phyloP scores from a whole-genome alignment of 768 basidiomycete species.

The Rhizopogon salebrosus region DNA sequence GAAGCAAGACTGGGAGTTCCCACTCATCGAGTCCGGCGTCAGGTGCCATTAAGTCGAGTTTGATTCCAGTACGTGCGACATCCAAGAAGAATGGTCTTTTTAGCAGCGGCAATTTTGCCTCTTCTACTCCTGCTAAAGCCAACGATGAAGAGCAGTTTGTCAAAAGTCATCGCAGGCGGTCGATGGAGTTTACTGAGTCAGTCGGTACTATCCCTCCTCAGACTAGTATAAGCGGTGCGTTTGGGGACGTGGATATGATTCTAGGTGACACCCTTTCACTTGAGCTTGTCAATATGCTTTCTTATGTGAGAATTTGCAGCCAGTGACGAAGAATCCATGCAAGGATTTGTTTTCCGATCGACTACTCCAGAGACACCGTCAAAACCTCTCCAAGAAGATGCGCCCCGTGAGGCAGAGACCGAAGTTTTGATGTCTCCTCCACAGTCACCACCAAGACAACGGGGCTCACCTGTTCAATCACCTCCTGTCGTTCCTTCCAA shows the following conservation, averaged over 20 bases:
- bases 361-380: slow-evolving; percentile 22
- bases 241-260: slow-evolving; percentile 13
- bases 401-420: slow-evolving; percentile 20
- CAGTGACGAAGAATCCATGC: slow-evolving; percentile 33
- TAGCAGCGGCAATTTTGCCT: slow-evolving; percentile 7
- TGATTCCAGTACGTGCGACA: slow-evolving; percentile 42
- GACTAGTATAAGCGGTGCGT: slow-evolving; percentile 7
- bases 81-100: slow-evolving; percentile 21
- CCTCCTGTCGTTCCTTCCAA: background rate
- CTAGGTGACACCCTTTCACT: slow-evolving; percentile 12
- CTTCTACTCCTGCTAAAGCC: background rate
- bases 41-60: slow-evolving; percentile 25
- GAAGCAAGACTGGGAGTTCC: slow-evolving; percentile 7
- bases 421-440: slow-evolving; percentile 22
- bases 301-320: slow-evolving; percentile 17
- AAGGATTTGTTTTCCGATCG: slow-evolving; percentile 15
- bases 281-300: background rate
- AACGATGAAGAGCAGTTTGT: slow-evolving; percentile 17
- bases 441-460: slow-evolving; percentile 6
- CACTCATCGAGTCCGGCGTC: slow-evolving; percentile 22
- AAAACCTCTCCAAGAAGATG: slow-evolving; percentile 10
- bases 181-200: slow-evolving; percentile 24
- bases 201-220: slow-evolving; percentile 19
- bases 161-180: slow-evolving; percentile 21
- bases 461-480: slow-evolving; percentile 12